A percentile compares a stretch with the other conserved stretches of the same genome.
These are phyloP conservation scores for Aristolochia californica DNA, from an alignment of 164 flowering plant genomes.

Conservation along the genomic window DNA sequence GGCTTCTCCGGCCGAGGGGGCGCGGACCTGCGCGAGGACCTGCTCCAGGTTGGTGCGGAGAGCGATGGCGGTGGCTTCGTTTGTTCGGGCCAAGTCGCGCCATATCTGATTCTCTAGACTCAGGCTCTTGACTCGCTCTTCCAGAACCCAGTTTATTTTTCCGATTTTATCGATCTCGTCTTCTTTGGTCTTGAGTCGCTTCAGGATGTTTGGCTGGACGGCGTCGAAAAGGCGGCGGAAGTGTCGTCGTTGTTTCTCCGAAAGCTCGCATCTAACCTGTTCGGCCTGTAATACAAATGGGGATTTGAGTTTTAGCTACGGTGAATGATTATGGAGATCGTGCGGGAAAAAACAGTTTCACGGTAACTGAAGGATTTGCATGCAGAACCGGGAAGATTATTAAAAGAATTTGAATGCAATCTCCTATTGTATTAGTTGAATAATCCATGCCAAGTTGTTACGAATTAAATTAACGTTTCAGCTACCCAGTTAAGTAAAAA, in stretches of 20 bases:
- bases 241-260: conserved; percentile 35
- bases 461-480: too few relatives aligned
- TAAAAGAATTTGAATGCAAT: too few relatives aligned
- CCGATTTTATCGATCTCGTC: conserved; percentile 53
- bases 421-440: too few relatives aligned
- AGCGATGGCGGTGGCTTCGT: conserved; percentile 72
- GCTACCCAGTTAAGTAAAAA: too few relatives aligned
- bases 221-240: conserved; percentile 30
- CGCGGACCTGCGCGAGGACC: conserved; percentile 35
- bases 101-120: conserved; percentile 63
- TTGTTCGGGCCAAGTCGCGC: conserved; percentile 58
- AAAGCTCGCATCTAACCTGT: conserved; percentile 44
- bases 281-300: too few relatives aligned
- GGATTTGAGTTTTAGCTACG: too few relatives aligned
- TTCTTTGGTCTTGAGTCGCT: conserved; percentile 44
- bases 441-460: too few relatives aligned
- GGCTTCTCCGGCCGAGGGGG: too few relatives aligned
- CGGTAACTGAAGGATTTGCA: too few relatives aligned
- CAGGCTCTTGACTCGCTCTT: conserved; percentile 45
- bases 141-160: conserved; percentile 45
- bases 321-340: too few relatives aligned
- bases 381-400: too few relatives aligned
- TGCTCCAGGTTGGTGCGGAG: conserved; percentile 47
- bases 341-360: too few relatives aligned
- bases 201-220: conserved; percentile 33